Conservation (phyloP, 2,329 filamentous ascomycete genomes). For the Orbilia ellipsospora region DNA sequence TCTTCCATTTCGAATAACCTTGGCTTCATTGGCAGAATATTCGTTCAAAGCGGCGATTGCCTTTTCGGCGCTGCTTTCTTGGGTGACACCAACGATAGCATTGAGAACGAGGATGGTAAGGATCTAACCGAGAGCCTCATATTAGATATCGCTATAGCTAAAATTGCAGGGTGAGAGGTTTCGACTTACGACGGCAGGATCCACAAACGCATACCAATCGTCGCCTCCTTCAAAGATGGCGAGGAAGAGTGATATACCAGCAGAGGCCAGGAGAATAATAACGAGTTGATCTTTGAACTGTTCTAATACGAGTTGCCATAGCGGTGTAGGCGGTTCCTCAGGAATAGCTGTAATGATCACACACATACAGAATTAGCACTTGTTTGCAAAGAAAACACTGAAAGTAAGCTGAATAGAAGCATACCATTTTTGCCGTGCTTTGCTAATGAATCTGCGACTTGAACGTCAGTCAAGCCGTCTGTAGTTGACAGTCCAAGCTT, state of each 20-base stretch:
- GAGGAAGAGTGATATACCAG: slow-evolving; percentile 90
- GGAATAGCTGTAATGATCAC: slow-evolving; percentile 69
- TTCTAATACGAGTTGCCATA: slow-evolving; percentile 96
- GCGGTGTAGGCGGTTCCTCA: slow-evolving; percentile 92
- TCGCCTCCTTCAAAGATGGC: slow-evolving; percentile 92
- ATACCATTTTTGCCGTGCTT: slow-evolving; percentile 76
- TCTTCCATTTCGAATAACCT: slow-evolving; percentile 85
- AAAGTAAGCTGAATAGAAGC: slow-evolving; percentile 57
- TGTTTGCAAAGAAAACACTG: slow-evolving; percentile 48
- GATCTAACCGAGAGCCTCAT: slow-evolving; percentile 70
- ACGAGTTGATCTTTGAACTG: slow-evolving; percentile 99
- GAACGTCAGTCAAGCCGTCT: slow-evolving; percentile 70
- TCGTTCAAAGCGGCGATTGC: slow-evolving; percentile 97
- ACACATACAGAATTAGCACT: slow-evolving; percentile 55
- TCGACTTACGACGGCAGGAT: slow-evolving; percentile 85
- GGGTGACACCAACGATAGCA: slow-evolving; percentile 94
- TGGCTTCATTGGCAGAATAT: slow-evolving; percentile 98
- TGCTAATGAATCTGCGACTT: slow-evolving; percentile 68
- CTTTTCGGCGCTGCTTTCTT: slow-evolving; percentile 98
- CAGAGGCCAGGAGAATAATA: slow-evolving; percentile 90
- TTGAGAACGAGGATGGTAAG: slow-evolving; percentile 97
- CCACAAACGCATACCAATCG: slow-evolving; percentile 97
- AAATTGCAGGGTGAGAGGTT: not conserved
- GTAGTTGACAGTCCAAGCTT: slow-evolving; percentile 69
- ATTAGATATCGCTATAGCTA: not conserved